phyloP scores from a whole-genome alignment of 2,329 filamentous ascomycete genomes.

The Mycosphaerella sp. region DNA sequence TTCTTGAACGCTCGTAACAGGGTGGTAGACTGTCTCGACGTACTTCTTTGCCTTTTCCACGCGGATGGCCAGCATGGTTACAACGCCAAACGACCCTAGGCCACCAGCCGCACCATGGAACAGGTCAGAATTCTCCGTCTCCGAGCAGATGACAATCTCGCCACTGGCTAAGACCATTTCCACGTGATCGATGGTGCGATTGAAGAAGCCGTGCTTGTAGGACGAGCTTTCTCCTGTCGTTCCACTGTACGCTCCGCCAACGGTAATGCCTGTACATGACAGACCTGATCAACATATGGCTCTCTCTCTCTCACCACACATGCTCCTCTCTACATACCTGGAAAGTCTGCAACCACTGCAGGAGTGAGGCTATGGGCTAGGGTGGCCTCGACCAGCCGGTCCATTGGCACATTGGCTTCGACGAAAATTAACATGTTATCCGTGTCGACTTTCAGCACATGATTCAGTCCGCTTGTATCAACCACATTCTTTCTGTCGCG shows the following conservation, averaged over 20 bases:
- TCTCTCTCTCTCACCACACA: background rate
- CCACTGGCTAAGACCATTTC: conserved; percentile 62
- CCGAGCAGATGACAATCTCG: conserved; percentile 50
- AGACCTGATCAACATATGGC: background rate
- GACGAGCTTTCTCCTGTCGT: conserved; percentile 63
- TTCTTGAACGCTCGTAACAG: conserved; percentile 38
- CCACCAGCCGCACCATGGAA: conserved; percentile 61
- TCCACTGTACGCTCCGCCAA: conserved; percentile 61
- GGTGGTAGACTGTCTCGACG: conserved; percentile 47
- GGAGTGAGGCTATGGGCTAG: conserved; percentile 53
- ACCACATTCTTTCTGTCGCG: conserved; percentile 44
- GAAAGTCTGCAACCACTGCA: conserved; percentile 65
- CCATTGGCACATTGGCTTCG: conserved; percentile 66
- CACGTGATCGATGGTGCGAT: conserved; percentile 54
- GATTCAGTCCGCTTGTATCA: conserved; percentile 59
- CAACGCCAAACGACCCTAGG: conserved; percentile 60
- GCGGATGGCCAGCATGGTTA: conserved; percentile 50
- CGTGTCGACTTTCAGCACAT: conserved; percentile 57
- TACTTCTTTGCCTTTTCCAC: conserved; percentile 44
- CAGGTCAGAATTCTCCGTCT: conserved; percentile 51
- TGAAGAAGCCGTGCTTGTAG: conserved; percentile 63
- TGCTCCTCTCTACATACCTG: conserved; percentile 33
- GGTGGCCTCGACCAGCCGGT: conserved; percentile 54
- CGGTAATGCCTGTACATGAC: conserved; percentile 51
- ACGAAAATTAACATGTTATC: conserved; percentile 52